Base-by-base conservation (phyloP, 495 filamentous ascomycete species). In the Neurospora terricola region DNA sequence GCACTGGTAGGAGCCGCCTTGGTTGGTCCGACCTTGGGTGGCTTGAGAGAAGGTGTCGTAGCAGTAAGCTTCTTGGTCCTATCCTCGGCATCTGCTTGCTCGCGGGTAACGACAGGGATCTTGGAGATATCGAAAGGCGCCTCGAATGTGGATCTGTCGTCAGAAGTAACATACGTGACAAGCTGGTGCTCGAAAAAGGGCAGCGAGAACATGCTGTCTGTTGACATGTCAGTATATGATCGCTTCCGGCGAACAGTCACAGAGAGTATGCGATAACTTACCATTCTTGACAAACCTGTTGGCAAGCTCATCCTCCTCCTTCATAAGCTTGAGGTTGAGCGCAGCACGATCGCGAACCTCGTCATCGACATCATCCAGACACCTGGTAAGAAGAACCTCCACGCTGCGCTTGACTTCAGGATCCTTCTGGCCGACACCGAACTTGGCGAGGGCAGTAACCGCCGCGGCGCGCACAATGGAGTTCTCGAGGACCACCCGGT, bases 21-120 rank as follows among this genome's bases (percentile, higher is more conserved):
- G n/a, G 92, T 87, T 66, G 92, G 92, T 18, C 92, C 93, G 37
- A 92, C 84, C 73, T 91, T 92, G 34, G 96, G 94, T 36, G 94
- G 94, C 83, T 97, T 98, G 84, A 98, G 92, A 11, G 96, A 97
- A 62, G 96, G 94, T 11, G 94, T 95, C 36, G 93, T 91, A 9
- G 91, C 91, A 4, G 93, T 96, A 77, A 97, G 91, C 83, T 98
- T 98, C 88, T 97, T 95, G 38, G 93, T 97, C 75, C 93, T 88
- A 82, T 98, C 96, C 82, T 97, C 95, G n/a, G 96, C 96, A 78
- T 97, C 89, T 45, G 95, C 94, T 85, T 99, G 94, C 81, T 98
- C 96, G 69, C 94, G 91, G 66, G 94, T 94, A 78, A 99, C 96
- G 71, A 97, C 88, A n/a, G 96, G 96, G 72, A 99, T 91, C 72